These are phyloP conservation scores for Ilyonectria robusta DNA, from an alignment of 2,329 filamentous ascomycete genomes.

Conservation along the genomic window DNA sequence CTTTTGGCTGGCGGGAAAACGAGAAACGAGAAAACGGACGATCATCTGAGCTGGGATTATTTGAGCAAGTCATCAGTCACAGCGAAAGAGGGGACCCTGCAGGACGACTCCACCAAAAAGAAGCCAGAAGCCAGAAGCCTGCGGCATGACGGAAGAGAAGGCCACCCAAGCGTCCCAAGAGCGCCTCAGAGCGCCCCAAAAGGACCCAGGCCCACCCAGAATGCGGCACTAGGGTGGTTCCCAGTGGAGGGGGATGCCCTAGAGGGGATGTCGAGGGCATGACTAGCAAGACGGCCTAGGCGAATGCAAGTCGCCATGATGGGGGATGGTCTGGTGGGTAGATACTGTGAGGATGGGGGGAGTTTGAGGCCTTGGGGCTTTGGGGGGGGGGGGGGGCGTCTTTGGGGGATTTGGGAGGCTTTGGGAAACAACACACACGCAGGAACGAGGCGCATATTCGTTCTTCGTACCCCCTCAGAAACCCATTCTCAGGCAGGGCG, in stretches of 20 bases:
- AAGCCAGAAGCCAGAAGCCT: conserved; percentile 15
- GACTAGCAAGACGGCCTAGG: conserved; percentile 21
- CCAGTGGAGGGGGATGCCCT: conserved; percentile 4
- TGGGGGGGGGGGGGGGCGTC: neutral
- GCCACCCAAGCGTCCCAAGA: neutral
- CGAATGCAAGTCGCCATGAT: conserved; percentile 12
- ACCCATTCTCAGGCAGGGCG: neutral
- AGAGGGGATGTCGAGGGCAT: conserved; percentile 17
- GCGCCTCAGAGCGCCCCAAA: neutral
- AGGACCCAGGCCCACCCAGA: conserved; percentile 2
- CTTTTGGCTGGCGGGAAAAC: conserved; percentile 8
- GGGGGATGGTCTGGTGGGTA: neutral
- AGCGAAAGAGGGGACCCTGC: conserved; percentile 25
- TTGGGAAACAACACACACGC: neutral
- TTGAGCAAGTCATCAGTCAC: neutral
- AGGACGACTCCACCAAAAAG: conserved; percentile 22
- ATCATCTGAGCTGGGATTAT: conserved; percentile 12
- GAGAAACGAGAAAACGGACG: conserved; percentile 22
- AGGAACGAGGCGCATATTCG: neutral
- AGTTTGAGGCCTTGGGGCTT: too few species aligned
- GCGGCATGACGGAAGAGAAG: conserved; percentile 22
- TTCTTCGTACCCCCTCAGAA: neutral
- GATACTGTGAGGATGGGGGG: neutral
- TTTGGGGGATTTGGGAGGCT: neutral
- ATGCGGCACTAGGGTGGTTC: conserved; percentile 12